phyloP scores from a whole-genome alignment of 2,329 filamentous ascomycete species.

The Colletotrichum sp. region DNA sequence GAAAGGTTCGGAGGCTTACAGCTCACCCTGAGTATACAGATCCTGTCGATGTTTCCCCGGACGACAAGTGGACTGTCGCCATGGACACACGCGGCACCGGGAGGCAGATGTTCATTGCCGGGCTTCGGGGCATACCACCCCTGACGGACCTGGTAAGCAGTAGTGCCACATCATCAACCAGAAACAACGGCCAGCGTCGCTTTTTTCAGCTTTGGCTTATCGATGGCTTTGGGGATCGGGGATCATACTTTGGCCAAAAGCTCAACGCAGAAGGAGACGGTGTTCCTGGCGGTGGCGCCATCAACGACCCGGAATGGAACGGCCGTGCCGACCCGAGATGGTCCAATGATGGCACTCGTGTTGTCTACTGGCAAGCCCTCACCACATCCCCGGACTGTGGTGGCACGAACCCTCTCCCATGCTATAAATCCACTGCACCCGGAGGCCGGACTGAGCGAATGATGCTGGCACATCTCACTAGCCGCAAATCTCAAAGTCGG shows the following conservation, averaged over 20 bases:
- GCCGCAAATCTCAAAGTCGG: slow-evolving; percentile 30
- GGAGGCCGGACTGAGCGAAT: slow-evolving; percentile 40
- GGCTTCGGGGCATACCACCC: slow-evolving; percentile 42
- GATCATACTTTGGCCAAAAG: slow-evolving; percentile 42
- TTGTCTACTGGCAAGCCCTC: slow-evolving; percentile 45
- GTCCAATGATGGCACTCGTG: slow-evolving; percentile 40
- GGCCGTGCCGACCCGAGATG: slow-evolving; percentile 44
- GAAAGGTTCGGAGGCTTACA: slow-evolving; percentile 40
- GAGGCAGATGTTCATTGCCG: slow-evolving; percentile 39
- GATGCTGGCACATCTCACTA: slow-evolving; percentile 42
- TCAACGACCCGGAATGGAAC: slow-evolving; percentile 49
- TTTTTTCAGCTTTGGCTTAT: slow-evolving; percentile 49
- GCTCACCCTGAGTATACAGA: slow-evolving; percentile 44
- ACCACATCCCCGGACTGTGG: slow-evolving; percentile 42
- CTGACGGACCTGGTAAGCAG: slow-evolving; percentile 36
- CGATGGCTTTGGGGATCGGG: slow-evolving; percentile 45
- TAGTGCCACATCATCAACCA: slow-evolving; percentile 36
- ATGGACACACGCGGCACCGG: slow-evolving; percentile 43
- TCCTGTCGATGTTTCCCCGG: slow-evolving; percentile 41
- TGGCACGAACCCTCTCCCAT: slow-evolving; percentile 42
- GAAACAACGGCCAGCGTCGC: slow-evolving; percentile 45
- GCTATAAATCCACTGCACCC: slow-evolving; percentile 38
- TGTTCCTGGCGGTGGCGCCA: slow-evolving; percentile 27
- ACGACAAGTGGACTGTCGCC: slow-evolving; percentile 41
- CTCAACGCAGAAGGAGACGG: slow-evolving; percentile 38